phyloP scores from a whole-genome alignment of 2,329 filamentous ascomycete genomes.

The Aureobasidium vineae region DNA sequence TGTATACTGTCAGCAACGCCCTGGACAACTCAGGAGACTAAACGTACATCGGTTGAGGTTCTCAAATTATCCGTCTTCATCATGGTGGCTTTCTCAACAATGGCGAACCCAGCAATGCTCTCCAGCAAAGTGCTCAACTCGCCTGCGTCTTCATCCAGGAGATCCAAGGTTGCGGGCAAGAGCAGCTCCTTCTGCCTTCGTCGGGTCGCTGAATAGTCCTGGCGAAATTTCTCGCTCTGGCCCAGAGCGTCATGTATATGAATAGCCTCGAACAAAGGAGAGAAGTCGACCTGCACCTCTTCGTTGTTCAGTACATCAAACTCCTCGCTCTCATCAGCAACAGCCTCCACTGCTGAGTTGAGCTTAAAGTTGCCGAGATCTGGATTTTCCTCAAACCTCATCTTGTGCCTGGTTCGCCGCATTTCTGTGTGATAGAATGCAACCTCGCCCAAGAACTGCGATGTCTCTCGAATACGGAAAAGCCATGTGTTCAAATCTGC shows the following conservation, averaged over 20 bases:
- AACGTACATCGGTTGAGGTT: slow-evolving; percentile 71
- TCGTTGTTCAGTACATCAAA: slow-evolving; percentile 96
- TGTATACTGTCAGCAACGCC: slow-evolving; percentile 38
- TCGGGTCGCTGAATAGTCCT: slow-evolving; percentile 88
- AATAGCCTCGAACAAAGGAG: slow-evolving; percentile 87
- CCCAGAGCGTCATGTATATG: slow-evolving; percentile 96
- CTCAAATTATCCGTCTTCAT: slow-evolving; percentile 79
- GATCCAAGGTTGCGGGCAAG: slow-evolving; percentile 70
- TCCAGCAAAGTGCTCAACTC: slow-evolving; percentile 89
- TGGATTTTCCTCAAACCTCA: slow-evolving; percentile 71
- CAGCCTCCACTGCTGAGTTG: slow-evolving; percentile 92
- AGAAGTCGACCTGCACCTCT: slow-evolving; percentile 91
- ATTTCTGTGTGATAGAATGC: slow-evolving; percentile 95
- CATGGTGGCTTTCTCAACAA: slow-evolving; percentile 94
- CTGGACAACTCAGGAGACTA: neutral
- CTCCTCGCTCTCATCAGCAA: slow-evolving; percentile 92
- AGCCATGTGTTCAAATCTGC: slow-evolving; percentile 95
- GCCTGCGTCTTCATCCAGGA: slow-evolving; percentile 78
- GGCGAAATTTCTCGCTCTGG: slow-evolving; percentile 84
- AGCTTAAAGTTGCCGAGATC: slow-evolving; percentile 82
- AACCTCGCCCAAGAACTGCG: slow-evolving; percentile 92
- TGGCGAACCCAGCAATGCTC: slow-evolving; percentile 92
- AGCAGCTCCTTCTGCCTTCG: slow-evolving; percentile 89
- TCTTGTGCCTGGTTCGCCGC: slow-evolving; percentile 76
- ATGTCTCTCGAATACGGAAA: slow-evolving; percentile 90